Evolutionary conservation across 1,139 yeast species (phyloP), one percentile per base, ranked within the genome.

Genomic region (Nakaseomyces glabratus): DNA sequence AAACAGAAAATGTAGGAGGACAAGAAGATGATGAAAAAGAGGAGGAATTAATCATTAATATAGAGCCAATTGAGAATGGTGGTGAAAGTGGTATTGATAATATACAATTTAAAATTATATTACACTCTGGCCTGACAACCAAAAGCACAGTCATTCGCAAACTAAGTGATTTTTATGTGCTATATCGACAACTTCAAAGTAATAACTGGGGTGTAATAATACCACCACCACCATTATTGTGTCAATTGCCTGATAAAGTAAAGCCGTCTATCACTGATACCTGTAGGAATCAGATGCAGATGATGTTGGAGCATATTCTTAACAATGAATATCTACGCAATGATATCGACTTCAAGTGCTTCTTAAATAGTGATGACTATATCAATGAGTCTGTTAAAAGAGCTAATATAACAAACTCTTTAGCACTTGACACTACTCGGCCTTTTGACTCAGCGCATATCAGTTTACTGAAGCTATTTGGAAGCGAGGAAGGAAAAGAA

Each of bases 191-290:
- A 47, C 63, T 86, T 21, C 81, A 80, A 49, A 71, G 72, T 42
- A 81, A 77, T 46, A 85, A 86, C 51, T 93, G 93, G 2, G 96
- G 96, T 1, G 65, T 71, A 37, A 80, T 86, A 28, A 75, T 86
- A 15, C 95, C 96, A 0, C 94, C 95, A 0, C 95, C 95, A 7
- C 95, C 37, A 2, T 16, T 37, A 10, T 26, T 95, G 1, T 80
- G 82, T 41, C 95, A 93, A 5, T 64, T 93, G 41, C 77, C 77
- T 58, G 84, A 82, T 49, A 88, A 82, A 47, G 82, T 74, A 48
- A 76, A 24, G 10, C 13, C 24, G 8, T 14, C 17, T 24, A 19
- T 24, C 7, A 33, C 85, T 36, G 95, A 84, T 54, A 74, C 74
- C 44, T 70, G 95, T 55, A 64, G 95, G 35, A 62, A 77, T 22